Conservation (phyloP, 768 basidiomycete species). For the Melanogaster broomeanus region DNA sequence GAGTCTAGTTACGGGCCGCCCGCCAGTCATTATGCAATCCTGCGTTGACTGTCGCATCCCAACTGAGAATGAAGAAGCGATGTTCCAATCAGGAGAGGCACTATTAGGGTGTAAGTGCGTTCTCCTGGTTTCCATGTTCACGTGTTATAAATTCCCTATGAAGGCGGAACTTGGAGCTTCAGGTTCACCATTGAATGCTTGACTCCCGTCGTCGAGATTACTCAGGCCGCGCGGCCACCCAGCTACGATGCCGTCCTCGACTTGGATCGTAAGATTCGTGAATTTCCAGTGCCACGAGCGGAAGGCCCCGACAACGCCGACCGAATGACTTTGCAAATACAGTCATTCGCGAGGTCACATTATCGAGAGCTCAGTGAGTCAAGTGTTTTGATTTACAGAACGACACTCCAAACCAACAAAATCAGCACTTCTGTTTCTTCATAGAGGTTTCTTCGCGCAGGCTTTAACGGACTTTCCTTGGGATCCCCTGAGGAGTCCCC, state of each 20-base stretch:
- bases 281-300: conserved; percentile 30
- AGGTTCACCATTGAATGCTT: conserved; percentile 42
- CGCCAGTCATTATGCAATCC: conserved; percentile 44
- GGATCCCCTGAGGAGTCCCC: conserved; percentile 49
- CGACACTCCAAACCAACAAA: conserved; percentile 4
- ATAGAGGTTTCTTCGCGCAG: conserved; percentile 59
- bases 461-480: conserved; percentile 49
- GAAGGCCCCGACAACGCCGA: conserved; percentile 21
- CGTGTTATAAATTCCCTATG: conserved; percentile 1
- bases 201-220: conserved; percentile 42
- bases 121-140: neutral
- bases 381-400: neutral
- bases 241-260: conserved; percentile 48
- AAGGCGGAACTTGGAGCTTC: conserved; percentile 53
- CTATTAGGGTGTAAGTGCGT: conserved; percentile 46
- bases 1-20: conserved; percentile 51
- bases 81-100: conserved; percentile 43
- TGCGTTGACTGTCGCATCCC: conserved; percentile 51
- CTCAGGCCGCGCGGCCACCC: conserved; percentile 44
- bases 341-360: conserved; percentile 41
- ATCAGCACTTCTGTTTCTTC: conserved; percentile 54
- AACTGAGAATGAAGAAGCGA: conserved; percentile 45
- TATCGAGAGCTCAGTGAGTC: conserved; percentile 47
- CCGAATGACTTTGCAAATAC: conserved; percentile 43
- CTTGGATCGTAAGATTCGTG: conserved; percentile 51